Conservation (phyloP, 1,139 yeast species). For the Zygosaccharomyces pseudobailii region DNA sequence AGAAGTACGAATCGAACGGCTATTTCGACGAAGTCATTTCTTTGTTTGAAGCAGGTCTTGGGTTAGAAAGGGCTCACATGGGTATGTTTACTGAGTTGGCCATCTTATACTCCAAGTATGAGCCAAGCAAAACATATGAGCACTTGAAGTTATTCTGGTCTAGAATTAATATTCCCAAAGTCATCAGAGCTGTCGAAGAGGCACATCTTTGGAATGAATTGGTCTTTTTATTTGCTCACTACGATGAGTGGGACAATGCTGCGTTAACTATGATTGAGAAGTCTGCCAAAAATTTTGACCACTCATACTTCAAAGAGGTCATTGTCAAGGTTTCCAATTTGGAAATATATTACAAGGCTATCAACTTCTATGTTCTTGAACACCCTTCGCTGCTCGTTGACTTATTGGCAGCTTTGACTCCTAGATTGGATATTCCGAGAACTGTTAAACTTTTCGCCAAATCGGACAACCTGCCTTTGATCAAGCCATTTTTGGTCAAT, state of each 20-base stretch:
- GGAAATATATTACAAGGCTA: slow-evolving; percentile 96
- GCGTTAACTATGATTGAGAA: slow-evolving; percentile 96
- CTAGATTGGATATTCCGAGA: slow-evolving; percentile 91
- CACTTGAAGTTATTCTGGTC: slow-evolving; percentile 98
- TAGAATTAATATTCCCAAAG: slow-evolving; percentile 96
- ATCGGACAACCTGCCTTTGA: slow-evolving; percentile 92
- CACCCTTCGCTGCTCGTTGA: slow-evolving; percentile 90
- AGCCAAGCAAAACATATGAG: slow-evolving; percentile 90
- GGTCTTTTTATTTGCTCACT: slow-evolving; percentile 93
- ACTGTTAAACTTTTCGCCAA: slow-evolving; percentile 93
- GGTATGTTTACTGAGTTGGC: slow-evolving; percentile 99
- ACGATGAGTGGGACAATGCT: slow-evolving; percentile 99
- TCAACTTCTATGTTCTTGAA: slow-evolving; percentile 86
- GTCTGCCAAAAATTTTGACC: slow-evolving; percentile 91
- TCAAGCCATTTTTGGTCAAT: slow-evolving; percentile 89
- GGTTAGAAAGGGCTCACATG: slow-evolving; percentile 98
- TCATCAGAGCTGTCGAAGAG: slow-evolving; percentile 84
- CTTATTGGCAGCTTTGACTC: slow-evolving; percentile 76
- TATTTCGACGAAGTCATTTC: slow-evolving; percentile 88
- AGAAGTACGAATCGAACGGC: slow-evolving; percentile 83
- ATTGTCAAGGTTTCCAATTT: slow-evolving; percentile 92
- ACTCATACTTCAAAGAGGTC: slow-evolving; percentile 87
- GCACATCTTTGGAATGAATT: slow-evolving; percentile 97
- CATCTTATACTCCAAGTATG: slow-evolving; percentile 80
- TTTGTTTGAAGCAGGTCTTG: slow-evolving; percentile 90